Evolutionary conservation across 164 flowering plant genomes (phyloP), one percentile per base, ranked within the genome.

Genomic region (Litsea cubeba): DNA sequence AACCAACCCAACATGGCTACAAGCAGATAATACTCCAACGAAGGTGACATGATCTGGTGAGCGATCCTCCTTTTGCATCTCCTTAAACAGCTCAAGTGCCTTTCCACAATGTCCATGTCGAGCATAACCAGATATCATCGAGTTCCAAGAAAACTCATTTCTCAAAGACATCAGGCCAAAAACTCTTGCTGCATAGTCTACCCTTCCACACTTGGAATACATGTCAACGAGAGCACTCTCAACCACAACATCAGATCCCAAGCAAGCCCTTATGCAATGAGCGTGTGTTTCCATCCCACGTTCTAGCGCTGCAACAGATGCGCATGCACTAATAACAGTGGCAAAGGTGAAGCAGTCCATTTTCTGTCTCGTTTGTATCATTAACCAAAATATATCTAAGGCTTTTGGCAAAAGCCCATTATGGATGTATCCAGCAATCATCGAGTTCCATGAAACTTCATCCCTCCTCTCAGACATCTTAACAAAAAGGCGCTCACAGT

Each of bases 121-220:
- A 71, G 98, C 97, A 86, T 85, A 91, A 24, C 97, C 97, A 32
- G 94, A 89, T 80, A 94, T 91, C 95, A 94, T 90, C n/a, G 98
- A 90, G 74, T 94, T 94, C 98, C 97, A 94, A 12, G 98, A 87
- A 77, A 90, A 94, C 25, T 84, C 80, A 78, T 94, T 94, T 78
- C 78, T 85, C 22, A 79, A 49, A n/a, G 89, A 90, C 98, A 94
- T 90, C 71, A 75, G 65, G 20, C 79, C 57, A 70, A 92, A 92
- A 68, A 89, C 84, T 58, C 85, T 83, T 8, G 84, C 84, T 18
- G 97, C 97, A 84, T 92, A 90, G 72, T 94, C 92, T 71, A 91
- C 75, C 81, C 91, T 90, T 79, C 97, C 97, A 82, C 94, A 90
- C 81, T 94, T 94, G 1, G 93, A 71, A 78, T 94, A 94, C 97